phyloP scores from a whole-genome alignment of 2,329 filamentous ascomycete genomes.

The Colletotrichum eremochloae region DNA sequence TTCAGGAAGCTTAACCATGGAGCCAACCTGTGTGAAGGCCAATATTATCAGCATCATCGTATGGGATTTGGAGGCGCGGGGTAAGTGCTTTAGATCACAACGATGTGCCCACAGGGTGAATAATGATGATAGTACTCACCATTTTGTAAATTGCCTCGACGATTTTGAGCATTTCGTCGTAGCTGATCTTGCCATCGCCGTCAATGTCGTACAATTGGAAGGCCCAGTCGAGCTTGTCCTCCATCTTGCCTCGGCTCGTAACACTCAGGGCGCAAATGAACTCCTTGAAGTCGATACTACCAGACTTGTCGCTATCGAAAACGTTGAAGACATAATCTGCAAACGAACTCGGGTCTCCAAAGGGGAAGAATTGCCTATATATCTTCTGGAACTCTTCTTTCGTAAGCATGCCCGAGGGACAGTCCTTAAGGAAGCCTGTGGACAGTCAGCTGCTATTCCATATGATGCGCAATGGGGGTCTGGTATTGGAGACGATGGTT shows the following conservation, averaged over 20 bases:
- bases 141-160: conserved; percentile 99
- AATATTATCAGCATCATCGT: conserved; percentile 14
- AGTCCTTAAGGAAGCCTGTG: conserved; percentile 96
- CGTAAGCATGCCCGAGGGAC: conserved; percentile 94
- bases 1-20: conserved; percentile 98
- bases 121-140: conserved; percentile 65
- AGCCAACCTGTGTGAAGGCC: conserved; percentile 78
- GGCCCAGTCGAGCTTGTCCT: conserved; percentile 99
- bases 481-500: neutral
- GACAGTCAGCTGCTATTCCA: conserved; percentile 1
- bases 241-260: conserved; percentile 97
- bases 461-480: conserved; percentile 1
- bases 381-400: conserved; percentile 99
- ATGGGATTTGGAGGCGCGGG: neutral
- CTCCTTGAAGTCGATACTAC: conserved; percentile 99
- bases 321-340: conserved; percentile 99
- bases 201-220: conserved; percentile 99
- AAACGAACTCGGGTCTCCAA: conserved; percentile 96
- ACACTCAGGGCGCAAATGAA: conserved; percentile 99
- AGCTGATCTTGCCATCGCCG: conserved; percentile 98
- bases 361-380: conserved; percentile 99
- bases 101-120: neutral
- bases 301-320: conserved; percentile 97
- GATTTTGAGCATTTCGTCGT: conserved; percentile 98
- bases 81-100: neutral